These are phyloP conservation scores for Clitoria ternatea DNA, from an alignment of 306 rosid species.

Conservation along the genomic window DNA sequence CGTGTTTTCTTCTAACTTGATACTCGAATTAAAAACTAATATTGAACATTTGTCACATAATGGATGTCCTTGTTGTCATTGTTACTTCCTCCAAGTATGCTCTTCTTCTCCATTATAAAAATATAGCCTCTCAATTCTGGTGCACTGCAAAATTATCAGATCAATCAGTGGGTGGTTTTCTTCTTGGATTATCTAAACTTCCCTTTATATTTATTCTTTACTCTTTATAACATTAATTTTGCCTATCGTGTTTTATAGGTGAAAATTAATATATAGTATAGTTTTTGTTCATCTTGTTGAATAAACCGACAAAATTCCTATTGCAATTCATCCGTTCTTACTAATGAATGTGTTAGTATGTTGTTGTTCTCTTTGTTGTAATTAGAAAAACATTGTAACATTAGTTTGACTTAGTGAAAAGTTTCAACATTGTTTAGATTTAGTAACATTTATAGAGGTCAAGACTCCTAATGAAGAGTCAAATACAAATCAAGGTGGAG, in stretches of 20 bases:
- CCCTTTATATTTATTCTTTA: background rate
- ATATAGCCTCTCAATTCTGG: slow-evolving; percentile 26
- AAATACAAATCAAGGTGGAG: too few species aligned
- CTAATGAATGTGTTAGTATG: too few species aligned
- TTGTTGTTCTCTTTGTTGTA: too few species aligned
- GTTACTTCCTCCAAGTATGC: slow-evolving; percentile 33
- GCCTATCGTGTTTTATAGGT: slow-evolving; percentile 8
- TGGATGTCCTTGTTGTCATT: slow-evolving; percentile 44
- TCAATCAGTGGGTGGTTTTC: slow-evolving; percentile 26
- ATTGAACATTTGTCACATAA: slow-evolving; percentile 43
- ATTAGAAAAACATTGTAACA: too few species aligned
- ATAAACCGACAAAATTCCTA: slow-evolving; percentile 3
- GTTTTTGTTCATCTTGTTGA: background rate
- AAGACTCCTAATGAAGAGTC: too few species aligned
- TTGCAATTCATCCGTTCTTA: too few species aligned
- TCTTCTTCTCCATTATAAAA: slow-evolving; percentile 12
- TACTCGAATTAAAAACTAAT: slow-evolving; percentile 21
- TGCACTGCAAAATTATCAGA: slow-evolving; percentile 30
- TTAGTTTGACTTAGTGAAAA: too few species aligned
- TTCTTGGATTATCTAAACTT: slow-evolving; percentile 29
- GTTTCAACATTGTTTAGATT: too few species aligned
- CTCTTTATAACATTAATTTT: too few species aligned
- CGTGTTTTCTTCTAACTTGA: slow-evolving; percentile 41
- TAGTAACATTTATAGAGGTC: too few species aligned
- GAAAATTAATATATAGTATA: background rate